Conservation (phyloP, 495 filamentous ascomycete species). For the Penicillium malachiteum region DNA sequence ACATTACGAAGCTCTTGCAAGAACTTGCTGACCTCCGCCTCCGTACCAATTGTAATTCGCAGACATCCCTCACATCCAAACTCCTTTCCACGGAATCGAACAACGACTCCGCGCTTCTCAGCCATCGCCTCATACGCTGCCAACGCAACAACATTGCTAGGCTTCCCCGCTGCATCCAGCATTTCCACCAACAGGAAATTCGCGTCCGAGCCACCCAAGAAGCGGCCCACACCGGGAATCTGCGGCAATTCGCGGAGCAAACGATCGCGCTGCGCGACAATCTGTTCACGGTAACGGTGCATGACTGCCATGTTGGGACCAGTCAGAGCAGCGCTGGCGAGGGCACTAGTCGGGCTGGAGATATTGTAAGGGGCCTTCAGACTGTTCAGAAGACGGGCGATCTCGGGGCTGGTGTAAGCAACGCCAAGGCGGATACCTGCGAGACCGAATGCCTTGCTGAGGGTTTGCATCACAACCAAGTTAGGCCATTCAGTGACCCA, state of each 20-base stretch:
- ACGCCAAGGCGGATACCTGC: conserved; percentile 83
- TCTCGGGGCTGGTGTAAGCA: conserved; percentile 67
- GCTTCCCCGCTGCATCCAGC: conserved; percentile 63
- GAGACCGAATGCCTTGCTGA: conserved; percentile 93
- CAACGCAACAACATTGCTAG: conserved; percentile 75
- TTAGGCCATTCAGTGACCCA: conserved; percentile 95
- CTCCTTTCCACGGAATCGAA: conserved; percentile 91
- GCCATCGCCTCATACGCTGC: conserved; percentile 80
- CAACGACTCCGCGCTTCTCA: conserved; percentile 85
- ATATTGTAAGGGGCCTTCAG: conserved; percentile 97
- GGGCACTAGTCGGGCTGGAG: conserved; percentile 76
- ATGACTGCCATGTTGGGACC: conserved; percentile 66
- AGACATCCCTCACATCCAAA: conserved; percentile 84
- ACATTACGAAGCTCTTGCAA: conserved; percentile 64
- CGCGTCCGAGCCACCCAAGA: conserved; percentile 74
- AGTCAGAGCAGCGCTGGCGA: conserved; percentile 72
- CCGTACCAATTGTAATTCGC: conserved; percentile 89
- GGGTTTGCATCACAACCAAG: conserved; percentile 94
- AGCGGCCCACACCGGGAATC: conserved; percentile 75
- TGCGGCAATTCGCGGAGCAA: conserved; percentile 69
- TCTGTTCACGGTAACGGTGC: conserved; percentile 61
- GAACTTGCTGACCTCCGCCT: conserved; percentile 76
- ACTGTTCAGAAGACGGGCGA: conserved; percentile 75
- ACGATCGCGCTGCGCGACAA: conserved; percentile 74
- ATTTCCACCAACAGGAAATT: conserved; percentile 94